phyloP scores from a whole-genome alignment of 345 rosid species.

The Corymbia maculata region DNA sequence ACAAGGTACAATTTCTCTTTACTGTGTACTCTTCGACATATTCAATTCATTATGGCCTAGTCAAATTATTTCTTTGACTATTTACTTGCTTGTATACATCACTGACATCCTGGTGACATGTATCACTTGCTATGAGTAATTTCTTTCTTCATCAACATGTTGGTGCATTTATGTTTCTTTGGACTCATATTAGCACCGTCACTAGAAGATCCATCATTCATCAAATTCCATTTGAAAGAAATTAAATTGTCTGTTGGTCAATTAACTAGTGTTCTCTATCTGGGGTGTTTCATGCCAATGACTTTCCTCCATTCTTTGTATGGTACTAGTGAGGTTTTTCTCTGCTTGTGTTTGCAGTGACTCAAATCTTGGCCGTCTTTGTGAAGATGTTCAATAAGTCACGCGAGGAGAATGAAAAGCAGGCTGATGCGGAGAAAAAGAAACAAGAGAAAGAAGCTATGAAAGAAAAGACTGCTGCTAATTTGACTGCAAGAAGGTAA shows the following conservation, averaged over 20 bases:
- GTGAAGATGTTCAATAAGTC: slow-evolving; percentile 82
- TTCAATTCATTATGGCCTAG: not conserved
- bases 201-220: not conserved
- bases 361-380: slow-evolving; percentile 69
- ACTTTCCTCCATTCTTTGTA: not conserved
- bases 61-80: not conserved
- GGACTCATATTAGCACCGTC: not conserved
- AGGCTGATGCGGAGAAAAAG: slow-evolving; percentile 86
- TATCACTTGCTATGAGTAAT: not conserved
- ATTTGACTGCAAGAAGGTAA: slow-evolving; percentile 30
- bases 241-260: not conserved
- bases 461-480: slow-evolving; percentile 45
- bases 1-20: slow-evolving; percentile 49
- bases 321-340: not conserved
- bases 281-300: not conserved
- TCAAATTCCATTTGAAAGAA: not conserved
- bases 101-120: not conserved
- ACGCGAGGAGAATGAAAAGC: slow-evolving; percentile 71
- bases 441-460: slow-evolving; percentile 82
- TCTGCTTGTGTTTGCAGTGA: slow-evolving; percentile 44
- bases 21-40: not conserved
- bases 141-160: not conserved
- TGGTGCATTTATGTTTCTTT: not conserved
- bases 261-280: not conserved
- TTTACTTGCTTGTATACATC: not conserved